Conservation (phyloP, 2,329 filamentous ascomycete genomes). For the Ophiocordyceps camponoti-saundersi region DNA sequence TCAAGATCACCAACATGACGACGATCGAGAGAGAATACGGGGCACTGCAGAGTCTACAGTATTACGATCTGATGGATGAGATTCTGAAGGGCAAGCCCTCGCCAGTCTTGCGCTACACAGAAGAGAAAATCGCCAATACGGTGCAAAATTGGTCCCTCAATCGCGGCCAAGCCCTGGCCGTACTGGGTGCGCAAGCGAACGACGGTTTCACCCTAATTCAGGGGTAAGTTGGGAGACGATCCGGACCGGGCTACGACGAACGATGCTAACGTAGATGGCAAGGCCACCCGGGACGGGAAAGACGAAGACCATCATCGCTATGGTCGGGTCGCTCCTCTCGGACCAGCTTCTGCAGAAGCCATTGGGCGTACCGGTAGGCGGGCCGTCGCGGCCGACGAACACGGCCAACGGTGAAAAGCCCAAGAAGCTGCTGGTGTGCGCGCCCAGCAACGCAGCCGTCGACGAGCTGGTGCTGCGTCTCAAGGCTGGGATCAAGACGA, state of each 20-base stretch:
- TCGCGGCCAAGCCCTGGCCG: slow-evolving; percentile 73
- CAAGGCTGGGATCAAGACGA: slow-evolving; percentile 70
- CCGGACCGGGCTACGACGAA: too few relatives aligned
- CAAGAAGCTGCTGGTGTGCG: slow-evolving; percentile 89
- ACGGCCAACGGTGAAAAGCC: slow-evolving; percentile 10
- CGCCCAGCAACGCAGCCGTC: slow-evolving; percentile 95
- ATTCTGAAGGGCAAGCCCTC: slow-evolving; percentile 81
- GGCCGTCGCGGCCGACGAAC: slow-evolving; percentile 11
- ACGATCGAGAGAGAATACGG: slow-evolving; percentile 93
- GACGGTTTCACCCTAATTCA: slow-evolving; percentile 96
- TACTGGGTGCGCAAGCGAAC: slow-evolving; percentile 83
- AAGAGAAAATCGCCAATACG: slow-evolving; percentile 51
- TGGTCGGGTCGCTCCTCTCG: slow-evolving; percentile 64
- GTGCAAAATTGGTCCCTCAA: slow-evolving; percentile 74
- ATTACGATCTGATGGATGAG: slow-evolving; percentile 91
- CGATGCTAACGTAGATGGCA: slow-evolving; percentile 11
- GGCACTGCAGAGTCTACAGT: slow-evolving; percentile 75
- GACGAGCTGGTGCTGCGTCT: slow-evolving; percentile 90
- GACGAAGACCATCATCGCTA: slow-evolving; percentile 93
- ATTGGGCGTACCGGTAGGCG: slow-evolving; percentile 15
- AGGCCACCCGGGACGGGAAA: slow-evolving; percentile 92
- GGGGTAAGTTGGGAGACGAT: slow-evolving; percentile 35
- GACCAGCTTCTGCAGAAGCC: slow-evolving; percentile 18
- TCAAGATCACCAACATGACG: slow-evolving; percentile 83
- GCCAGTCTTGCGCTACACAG: slow-evolving; percentile 65